Evolutionary conservation across 495 filamentous ascomycete species (phyloP), one percentile per base, ranked within the genome.

Genomic region (Daldinia concentrica): DNA sequence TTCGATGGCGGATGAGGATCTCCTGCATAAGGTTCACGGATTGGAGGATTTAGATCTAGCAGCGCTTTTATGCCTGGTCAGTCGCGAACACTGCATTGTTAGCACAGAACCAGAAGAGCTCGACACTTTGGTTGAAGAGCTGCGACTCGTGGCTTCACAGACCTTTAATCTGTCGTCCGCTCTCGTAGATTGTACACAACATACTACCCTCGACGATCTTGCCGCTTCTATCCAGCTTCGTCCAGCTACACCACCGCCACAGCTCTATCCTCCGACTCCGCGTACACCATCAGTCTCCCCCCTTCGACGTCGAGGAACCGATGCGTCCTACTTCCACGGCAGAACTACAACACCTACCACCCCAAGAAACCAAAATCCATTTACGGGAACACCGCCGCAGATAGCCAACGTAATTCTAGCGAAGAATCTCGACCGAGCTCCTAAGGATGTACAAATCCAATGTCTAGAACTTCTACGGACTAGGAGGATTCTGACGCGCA

Each of bases 11-110:
- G 80, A 88, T 68, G 78, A 81, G 75, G 77, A 76, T 45, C 81
- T 94, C 51, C 80, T 88, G 59, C 83, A 87, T 24, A 87, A 89
- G 78, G 83, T 94, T 59, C 90, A 91, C 77, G 83, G 85, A 52
- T 83, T 98, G 45, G 93, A 91, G 61, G 95, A 97, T 79, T 85
- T 98, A 52, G 94, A 97, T 80, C 87, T 99, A 45, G 95, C 95
- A 27, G 81, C 90, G 12, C 85, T 98, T 22, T 84, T 98, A 56
- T 95, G 89, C 73, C 86, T 97, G 30, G 83, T 91, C 61, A 87
- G 90, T 26, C 86, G 88, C 62, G 90, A 95, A 79, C 95, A 98
- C 76, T 97, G 93, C 79, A 89, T 98, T 64, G 88, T 98, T 74
- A 89, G 91, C 79, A 91, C 91, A 43, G 89, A 90, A 9, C 79